These are phyloP conservation scores for Omphalea diandra DNA, from an alignment of 441 rosid species.

Conservation along the genomic window DNA sequence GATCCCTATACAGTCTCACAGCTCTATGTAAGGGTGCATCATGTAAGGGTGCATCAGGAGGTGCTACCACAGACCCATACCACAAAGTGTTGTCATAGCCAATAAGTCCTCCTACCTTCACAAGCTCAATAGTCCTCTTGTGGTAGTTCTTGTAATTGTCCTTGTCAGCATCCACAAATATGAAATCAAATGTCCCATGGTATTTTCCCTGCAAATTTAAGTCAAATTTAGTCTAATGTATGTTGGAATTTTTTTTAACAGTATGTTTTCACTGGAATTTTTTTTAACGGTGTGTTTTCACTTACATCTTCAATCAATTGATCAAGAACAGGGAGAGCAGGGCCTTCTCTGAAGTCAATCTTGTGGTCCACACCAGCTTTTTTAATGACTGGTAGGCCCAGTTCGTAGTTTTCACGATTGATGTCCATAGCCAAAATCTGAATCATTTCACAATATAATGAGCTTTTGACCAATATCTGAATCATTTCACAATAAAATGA, in stretches of 20 bases:
- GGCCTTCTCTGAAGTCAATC: conserved; percentile 93
- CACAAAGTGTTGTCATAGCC: conserved; percentile 99
- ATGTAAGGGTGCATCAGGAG: conserved; percentile 74
- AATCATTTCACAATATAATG: not conserved
- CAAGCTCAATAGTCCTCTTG: conserved; percentile 68
- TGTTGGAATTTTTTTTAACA: not conserved
- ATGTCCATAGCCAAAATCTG: conserved; percentile 97
- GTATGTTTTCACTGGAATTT: too few relatives aligned
- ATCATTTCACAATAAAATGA: not conserved
- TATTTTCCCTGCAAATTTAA: conserved; percentile 46
- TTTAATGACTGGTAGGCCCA: conserved; percentile 80
- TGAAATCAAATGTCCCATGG: conserved; percentile 81
- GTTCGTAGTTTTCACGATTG: conserved; percentile 84
- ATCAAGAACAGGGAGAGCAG: conserved; percentile 93
- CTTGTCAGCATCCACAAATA: conserved; percentile 96
- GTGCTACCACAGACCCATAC: conserved; percentile 92
- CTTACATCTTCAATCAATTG: conserved; percentile 65
- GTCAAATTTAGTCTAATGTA: not conserved
- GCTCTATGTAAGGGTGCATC: conserved; percentile 84
- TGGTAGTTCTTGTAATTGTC: conserved; percentile 94
- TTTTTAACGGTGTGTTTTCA: too few relatives aligned
- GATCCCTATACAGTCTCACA: conserved; percentile 72
- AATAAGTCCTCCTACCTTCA: conserved; percentile 82
- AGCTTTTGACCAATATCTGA: conserved; percentile 92
- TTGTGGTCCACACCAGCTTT: conserved; percentile 95